These are phyloP conservation scores for Colletotrichum lini DNA, from an alignment of 2,329 filamentous ascomycete species.

Conservation along the genomic window DNA sequence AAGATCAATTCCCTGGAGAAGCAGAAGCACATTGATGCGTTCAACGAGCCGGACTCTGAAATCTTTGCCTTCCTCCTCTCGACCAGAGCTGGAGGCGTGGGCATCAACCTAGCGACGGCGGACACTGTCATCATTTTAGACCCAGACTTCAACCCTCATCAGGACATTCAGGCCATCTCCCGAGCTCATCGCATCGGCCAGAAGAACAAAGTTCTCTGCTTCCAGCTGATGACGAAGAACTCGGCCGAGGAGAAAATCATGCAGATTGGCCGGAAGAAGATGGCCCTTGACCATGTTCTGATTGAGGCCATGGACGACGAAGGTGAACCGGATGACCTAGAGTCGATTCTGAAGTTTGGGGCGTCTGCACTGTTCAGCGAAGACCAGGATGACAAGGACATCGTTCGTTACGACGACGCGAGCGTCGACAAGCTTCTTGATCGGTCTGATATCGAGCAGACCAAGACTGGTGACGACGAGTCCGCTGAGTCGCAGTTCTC, in stretches of 20 bases:
- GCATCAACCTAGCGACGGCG: conserved; percentile 96
- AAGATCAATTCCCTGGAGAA: conserved; percentile 85
- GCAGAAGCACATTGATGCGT: conserved; percentile 94
- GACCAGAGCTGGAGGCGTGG: conserved; percentile 94
- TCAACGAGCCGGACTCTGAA: conserved; percentile 86
- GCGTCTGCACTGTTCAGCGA: conserved; percentile 89
- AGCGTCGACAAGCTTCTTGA: conserved; percentile 95
- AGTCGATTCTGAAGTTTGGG: conserved; percentile 89
- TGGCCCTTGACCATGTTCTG: conserved; percentile 93
- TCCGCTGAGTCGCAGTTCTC: conserved; percentile 86
- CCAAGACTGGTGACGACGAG: conserved; percentile 72
- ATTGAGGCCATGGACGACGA: conserved; percentile 96
- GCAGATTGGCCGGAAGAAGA: conserved; percentile 94
- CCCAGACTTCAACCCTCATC: conserved; percentile 97
- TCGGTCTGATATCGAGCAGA: conserved; percentile 84
- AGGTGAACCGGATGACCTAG: conserved; percentile 82
- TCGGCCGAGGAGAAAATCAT: conserved; percentile 96
- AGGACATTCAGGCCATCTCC: conserved; percentile 95
- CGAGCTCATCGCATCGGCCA: conserved; percentile 97
- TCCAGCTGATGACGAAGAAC: conserved; percentile 91
- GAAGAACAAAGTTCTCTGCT: conserved; percentile 94
- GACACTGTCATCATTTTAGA: conserved; percentile 99
- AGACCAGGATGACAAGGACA: conserved; percentile 72
- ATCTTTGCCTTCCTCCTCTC: conserved; percentile 94
- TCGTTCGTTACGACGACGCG: conserved; percentile 85